phyloP scores from a whole-genome alignment of 192 early-diverging fungal genomes.

The Entophlyctis helioformis region DNA sequence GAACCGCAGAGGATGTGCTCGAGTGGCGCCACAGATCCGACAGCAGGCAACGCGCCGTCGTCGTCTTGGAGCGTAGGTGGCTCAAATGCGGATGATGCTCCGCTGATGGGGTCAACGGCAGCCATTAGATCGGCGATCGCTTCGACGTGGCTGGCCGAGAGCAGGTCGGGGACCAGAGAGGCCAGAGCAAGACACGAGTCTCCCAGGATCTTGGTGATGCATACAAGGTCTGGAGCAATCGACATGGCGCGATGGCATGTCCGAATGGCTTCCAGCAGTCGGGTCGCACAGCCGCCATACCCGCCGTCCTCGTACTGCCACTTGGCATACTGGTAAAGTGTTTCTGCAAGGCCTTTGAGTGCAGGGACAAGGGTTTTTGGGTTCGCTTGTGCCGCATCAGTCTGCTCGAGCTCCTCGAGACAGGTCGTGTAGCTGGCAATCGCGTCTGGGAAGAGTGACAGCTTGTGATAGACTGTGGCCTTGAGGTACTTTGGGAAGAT shows the following conservation, averaged over 20 bases:
- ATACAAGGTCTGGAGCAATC: conserved; percentile 3
- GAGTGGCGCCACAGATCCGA: too few relatives aligned
- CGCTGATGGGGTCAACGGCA: too few relatives aligned
- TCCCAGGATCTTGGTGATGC: conserved; percentile 22
- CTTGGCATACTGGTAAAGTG: conserved; percentile 8
- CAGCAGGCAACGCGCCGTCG: too few relatives aligned
- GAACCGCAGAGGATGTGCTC: too few relatives aligned
- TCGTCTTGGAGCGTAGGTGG: too few relatives aligned
- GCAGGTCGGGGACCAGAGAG: conserved; percentile 12
- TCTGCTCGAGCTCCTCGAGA: conserved; percentile 7
- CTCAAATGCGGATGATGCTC: too few relatives aligned
- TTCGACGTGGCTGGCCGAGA: too few relatives aligned
- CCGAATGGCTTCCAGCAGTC: conserved; percentile 12
- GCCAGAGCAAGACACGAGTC: conserved; percentile 14
- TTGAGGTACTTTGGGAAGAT: conserved; percentile 14
- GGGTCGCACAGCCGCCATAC: conserved; percentile 10
- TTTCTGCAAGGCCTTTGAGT: conserved; percentile 16
- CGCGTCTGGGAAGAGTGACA: conserved; percentile 24
- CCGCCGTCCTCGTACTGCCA: conserved; percentile 10
- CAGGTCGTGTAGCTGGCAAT: too few relatives aligned
- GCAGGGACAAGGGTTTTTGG: conserved; percentile 8
- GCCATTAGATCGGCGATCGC: too few relatives aligned
- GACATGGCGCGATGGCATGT: not conserved
- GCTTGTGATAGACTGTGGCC: conserved; percentile 11
- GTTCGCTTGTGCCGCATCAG: not conserved